A percentile compares a stretch with the other conserved stretches of the same genome.
These are phyloP conservation scores for Ceratobasidium sp. DNA, from an alignment of 1,284 basidiomycete genomes.

Conservation along the genomic window DNA sequence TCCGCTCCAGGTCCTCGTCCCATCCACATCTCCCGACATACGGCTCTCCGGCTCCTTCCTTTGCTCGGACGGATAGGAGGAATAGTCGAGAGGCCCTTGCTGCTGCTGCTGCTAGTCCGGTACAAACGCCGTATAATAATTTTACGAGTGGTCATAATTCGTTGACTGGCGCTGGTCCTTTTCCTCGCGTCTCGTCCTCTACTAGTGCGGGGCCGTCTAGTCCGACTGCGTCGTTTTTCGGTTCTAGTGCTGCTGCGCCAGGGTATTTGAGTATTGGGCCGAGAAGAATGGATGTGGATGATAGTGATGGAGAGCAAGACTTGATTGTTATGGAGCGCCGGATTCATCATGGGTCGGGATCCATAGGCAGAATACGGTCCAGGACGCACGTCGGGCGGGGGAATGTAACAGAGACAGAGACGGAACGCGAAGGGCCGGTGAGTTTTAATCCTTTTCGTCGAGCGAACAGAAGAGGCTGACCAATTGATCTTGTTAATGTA, in stretches of 20 bases:
- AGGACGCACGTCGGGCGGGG: slow-evolving; percentile 25
- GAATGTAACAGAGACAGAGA: slow-evolving; percentile 47
- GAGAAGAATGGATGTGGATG: slow-evolving; percentile 1
- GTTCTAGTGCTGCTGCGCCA: neutral
- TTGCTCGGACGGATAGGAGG: neutral
- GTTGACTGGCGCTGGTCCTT: neutral
- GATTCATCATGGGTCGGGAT: slow-evolving; percentile 22
- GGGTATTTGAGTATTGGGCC: neutral
- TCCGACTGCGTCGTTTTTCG: slow-evolving; percentile 16
- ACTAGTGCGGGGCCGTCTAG: neutral
- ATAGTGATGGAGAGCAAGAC: slow-evolving; percentile 39
- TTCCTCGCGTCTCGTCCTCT: neutral
- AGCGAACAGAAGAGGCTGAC: slow-evolving; percentile 16
- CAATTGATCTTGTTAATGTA: neutral
- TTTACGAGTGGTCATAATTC: neutral
- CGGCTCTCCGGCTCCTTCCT: neutral
- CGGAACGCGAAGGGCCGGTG: slow-evolving; percentile 45
- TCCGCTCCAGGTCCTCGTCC: slow-evolving; percentile 43
- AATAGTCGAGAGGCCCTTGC: neutral
- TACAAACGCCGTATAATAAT: neutral
- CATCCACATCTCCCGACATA: slow-evolving; percentile 41
- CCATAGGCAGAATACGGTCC: slow-evolving; percentile 20
- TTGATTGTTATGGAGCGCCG: slow-evolving; percentile 22
- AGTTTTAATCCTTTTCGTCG: slow-evolving; percentile 17
- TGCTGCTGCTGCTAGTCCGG: too few relatives aligned